Evolutionary conservation across 179 eudicot species (phyloP).

Genomic region (Beta corolliflora): DNA sequence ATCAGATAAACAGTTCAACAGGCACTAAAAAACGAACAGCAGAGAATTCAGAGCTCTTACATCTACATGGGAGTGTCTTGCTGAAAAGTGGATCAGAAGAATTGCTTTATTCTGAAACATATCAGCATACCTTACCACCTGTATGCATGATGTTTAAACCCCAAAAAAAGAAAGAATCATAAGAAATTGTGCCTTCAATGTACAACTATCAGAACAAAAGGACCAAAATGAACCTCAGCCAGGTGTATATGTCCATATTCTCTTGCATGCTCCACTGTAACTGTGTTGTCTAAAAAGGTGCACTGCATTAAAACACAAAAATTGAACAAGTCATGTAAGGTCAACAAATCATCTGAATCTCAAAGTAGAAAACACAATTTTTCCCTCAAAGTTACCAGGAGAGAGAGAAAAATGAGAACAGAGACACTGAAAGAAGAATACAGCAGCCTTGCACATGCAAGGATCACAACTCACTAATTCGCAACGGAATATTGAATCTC

Average conservation of each 20-base stretch:
- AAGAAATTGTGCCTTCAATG: neutral
- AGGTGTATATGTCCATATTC: constrained; percentile 89
- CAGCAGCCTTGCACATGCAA: neutral
- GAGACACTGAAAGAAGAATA: neutral
- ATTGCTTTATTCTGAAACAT: constrained; percentile 86
- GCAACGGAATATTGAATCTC: too few relatives aligned
- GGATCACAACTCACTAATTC: neutral
- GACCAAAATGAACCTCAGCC: constrained; percentile 56
- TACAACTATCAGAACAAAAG: neutral
- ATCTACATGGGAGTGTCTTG: constrained; percentile 61
- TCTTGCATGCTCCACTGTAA: constrained; percentile 78
- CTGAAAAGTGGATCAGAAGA: constrained; percentile 94
- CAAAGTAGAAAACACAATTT: neutral
- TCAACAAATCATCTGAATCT: neutral
- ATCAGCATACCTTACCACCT: constrained; percentile 65
- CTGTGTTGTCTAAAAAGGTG: constrained; percentile 63
- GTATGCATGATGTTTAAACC: constrained; percentile 23
- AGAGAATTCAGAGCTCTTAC: constrained; percentile 45
- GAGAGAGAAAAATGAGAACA: neutral
- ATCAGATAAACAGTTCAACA: neutral
- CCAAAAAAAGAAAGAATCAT: neutral
- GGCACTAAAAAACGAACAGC: neutral
- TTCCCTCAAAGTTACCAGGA: neutral
- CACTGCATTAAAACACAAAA: constrained; percentile 45
- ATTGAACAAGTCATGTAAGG: neutral